Evolutionary conservation across 2,329 filamentous ascomycete species (phyloP).

Genomic region (Penicillium freii): DNA sequence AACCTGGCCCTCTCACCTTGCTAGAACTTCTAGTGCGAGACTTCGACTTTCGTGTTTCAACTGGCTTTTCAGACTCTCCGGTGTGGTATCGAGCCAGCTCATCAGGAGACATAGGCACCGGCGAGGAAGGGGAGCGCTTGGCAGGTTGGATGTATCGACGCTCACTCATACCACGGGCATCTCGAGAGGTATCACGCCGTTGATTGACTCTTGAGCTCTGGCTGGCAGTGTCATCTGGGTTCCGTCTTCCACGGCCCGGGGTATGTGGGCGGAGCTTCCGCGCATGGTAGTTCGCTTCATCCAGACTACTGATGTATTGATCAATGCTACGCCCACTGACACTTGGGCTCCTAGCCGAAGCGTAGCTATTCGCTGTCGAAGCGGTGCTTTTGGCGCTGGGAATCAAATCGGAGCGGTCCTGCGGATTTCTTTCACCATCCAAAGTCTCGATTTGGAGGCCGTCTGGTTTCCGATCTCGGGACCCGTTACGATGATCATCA

Average conservation of each 20-base stretch:
- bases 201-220: conserved; percentile 51
- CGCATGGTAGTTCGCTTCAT: conserved; percentile 67
- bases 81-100: conserved; percentile 57
- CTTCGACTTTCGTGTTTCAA: conserved; percentile 39
- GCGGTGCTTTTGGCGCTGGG: conserved; percentile 39
- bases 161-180: conserved; percentile 62
- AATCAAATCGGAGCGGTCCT: conserved; percentile 56
- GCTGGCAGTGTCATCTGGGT: conserved; percentile 44
- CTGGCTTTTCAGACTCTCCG: conserved; percentile 46
- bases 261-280: conserved; percentile 49
- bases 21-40: conserved; percentile 42
- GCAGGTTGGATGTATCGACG: conserved; percentile 69
- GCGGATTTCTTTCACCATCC: conserved; percentile 53
- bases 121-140: conserved; percentile 87
- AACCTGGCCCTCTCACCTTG: conserved; percentile 52
- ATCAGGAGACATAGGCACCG: conserved; percentile 90
- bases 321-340: conserved; percentile 68
- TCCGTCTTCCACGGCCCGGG: conserved; percentile 53
- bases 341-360: conserved; percentile 54
- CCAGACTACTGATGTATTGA: conserved; percentile 82
- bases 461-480: conserved; percentile 74
- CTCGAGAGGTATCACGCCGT: conserved; percentile 63
- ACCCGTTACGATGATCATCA: conserved; percentile 56
- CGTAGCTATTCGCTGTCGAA: conserved; percentile 48
- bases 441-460: conserved; percentile 66